Conservation (phyloP, 2,329 filamentous ascomycete species). For the Pseudogymnoascus sp. region DNA sequence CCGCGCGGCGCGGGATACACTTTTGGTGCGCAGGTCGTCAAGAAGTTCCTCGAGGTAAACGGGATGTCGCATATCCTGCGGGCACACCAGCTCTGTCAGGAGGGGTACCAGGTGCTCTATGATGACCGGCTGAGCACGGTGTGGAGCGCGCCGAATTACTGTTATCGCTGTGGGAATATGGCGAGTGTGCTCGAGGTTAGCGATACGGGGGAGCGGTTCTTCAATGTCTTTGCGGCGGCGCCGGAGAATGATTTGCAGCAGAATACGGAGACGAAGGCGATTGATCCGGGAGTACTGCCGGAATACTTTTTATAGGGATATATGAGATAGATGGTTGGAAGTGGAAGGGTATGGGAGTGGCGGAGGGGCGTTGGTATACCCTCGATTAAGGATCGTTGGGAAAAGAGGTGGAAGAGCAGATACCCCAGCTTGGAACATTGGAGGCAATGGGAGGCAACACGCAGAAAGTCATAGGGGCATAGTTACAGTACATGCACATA, state of each 20-base stretch:
- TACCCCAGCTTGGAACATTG: not conserved
- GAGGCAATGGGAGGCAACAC: not conserved
- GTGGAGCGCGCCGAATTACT: conserved; percentile 85
- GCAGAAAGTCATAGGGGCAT: not conserved
- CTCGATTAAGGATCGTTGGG: not conserved
- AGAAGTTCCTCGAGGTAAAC: conserved; percentile 96
- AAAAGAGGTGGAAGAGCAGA: not conserved
- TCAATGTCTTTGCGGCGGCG: conserved; percentile 95
- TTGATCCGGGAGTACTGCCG: conserved; percentile 53
- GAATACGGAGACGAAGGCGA: conserved; percentile 63
- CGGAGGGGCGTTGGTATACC: not conserved
- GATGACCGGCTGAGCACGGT: conserved; percentile 92
- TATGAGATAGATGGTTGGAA: not conserved
- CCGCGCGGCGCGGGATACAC: conserved; percentile 94
- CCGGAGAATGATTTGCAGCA: conserved; percentile 89
- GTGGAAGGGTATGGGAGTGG: not conserved
- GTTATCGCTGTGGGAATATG: conserved; percentile 90
- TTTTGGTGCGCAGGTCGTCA: conserved; percentile 94
- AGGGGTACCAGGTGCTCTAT: conserved; percentile 94
- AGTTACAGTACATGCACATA: not conserved
- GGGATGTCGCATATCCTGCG: conserved; percentile 95
- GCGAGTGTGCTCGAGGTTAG: conserved; percentile 95
- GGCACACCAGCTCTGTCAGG: conserved; percentile 96
- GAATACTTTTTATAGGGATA: conserved; percentile 58
- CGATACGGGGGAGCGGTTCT: conserved; percentile 84